Evolutionary conservation across 371 early-diverging fungal species (phyloP).

Genomic region (Enterocytospora artemiae): DNA sequence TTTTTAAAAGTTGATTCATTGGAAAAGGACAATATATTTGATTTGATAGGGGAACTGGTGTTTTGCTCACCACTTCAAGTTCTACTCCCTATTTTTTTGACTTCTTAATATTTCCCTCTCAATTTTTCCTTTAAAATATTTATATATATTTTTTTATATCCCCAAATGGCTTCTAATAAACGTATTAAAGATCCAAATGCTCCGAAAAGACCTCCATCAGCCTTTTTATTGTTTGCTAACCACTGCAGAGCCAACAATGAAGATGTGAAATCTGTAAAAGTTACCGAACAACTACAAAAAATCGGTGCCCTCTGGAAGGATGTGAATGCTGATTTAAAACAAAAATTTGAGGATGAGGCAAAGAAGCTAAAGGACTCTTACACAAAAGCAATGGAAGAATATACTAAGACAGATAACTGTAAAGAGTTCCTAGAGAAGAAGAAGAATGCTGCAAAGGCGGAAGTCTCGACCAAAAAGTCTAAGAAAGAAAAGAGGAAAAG

Average conservation of each 20-base stretch:
- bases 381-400: conserved; percentile 41
- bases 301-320: conserved; percentile 44
- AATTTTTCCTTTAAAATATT: neutral
- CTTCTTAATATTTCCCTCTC: neutral
- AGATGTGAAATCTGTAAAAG: conserved; percentile 15
- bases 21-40: no score
- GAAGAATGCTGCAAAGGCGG: conserved; percentile 13
- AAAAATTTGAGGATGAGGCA: conserved; percentile 42
- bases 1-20: neutral
- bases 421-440: conserved; percentile 40
- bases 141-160: neutral
- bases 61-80: neutral
- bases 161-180: conserved; percentile 25
- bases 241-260: conserved; percentile 42
- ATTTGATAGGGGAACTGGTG: no score
- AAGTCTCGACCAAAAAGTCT: conserved; percentile 20
- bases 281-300: conserved; percentile 44
- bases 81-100: neutral
- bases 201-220: conserved; percentile 55
- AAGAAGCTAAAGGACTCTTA: conserved; percentile 40
- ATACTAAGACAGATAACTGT: conserved; percentile 53
- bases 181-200: conserved; percentile 54
- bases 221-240: conserved; percentile 51
- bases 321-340: conserved; percentile 38
- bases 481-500: conserved; percentile 5